Evolutionary conservation across 1,139 yeast genomes (phyloP).

Genomic region (Hansenula sp.): DNA sequence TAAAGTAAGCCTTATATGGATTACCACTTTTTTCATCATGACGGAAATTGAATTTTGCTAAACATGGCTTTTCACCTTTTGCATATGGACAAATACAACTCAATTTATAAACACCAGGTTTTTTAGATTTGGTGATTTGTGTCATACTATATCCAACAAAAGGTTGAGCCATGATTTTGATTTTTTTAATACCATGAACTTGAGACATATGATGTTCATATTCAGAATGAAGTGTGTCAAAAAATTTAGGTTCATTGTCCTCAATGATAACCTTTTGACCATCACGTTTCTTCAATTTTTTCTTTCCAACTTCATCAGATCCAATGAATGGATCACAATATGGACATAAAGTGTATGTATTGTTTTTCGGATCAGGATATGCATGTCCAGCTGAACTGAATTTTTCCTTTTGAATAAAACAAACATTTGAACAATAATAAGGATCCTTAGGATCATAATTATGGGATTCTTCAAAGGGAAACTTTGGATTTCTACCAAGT

Average conservation of each 20-base stretch:
- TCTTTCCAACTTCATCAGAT: no score
- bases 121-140: background rate
- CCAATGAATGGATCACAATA: conserved; percentile 5
- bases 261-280: no score
- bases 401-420: no score
- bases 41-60: background rate
- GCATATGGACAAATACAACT: conserved; percentile 1
- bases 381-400: conserved; percentile 1
- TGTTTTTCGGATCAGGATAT: conserved; percentile 1
- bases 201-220: conserved; percentile 8
- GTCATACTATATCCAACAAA: conserved; percentile 1
- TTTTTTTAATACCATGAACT: conserved; percentile 8
- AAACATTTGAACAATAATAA: no score
- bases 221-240: conserved; percentile 6
- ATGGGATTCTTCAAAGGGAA: no score
- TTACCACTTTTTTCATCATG: background rate
- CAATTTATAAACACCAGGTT: background rate
- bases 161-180: background rate
- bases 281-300: conserved; percentile 1
- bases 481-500: background rate
- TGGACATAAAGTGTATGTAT: conserved; percentile 6
- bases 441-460: no score
- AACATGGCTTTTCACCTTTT: background rate
- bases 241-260: no score
- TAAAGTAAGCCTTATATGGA: background rate